These are phyloP conservation scores for Tricholomella constricta DNA, from an alignment of 768 basidiomycete species.

Conservation along the genomic window DNA sequence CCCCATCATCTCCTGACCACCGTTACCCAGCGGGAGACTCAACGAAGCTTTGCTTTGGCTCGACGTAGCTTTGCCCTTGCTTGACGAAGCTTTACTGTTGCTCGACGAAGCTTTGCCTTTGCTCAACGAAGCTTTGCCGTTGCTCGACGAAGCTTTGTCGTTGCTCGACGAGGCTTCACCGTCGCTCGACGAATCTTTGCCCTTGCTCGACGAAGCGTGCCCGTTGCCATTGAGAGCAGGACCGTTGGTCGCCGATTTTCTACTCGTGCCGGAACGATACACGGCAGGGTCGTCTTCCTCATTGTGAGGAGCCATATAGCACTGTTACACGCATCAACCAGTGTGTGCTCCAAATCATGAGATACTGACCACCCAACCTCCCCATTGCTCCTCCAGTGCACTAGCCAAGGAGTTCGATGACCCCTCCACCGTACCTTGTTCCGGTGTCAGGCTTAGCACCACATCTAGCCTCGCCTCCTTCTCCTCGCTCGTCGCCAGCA, in stretches of 20 bases:
- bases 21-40: conserved; percentile 29
- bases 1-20: conserved; percentile 40
- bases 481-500: conserved; percentile 86
- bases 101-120: not conserved
- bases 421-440: conserved; percentile 28
- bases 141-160: not conserved
- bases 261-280: conserved; percentile 68
- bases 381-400: conserved; percentile 57
- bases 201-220: not conserved
- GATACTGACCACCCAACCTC: conserved; percentile 86
- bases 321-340: conserved; percentile 46
- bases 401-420: conserved; percentile 25
- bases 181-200: no score
- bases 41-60: conserved; percentile 15
- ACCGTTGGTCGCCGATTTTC: conserved; percentile 32
- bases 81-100: conserved; percentile 15
- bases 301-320: conserved; percentile 94
- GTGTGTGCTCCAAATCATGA: conserved; percentile 3
- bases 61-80: not conserved
- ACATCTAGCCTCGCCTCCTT: conserved; percentile 83
- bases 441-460: conserved; percentile 83
- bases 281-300: conserved; percentile 96
- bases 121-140: conserved; percentile 14
- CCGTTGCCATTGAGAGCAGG: conserved; percentile 13
- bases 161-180: conserved; percentile 14